Evolutionary conservation across 2,329 filamentous ascomycete genomes (phyloP).

Genomic region (Pestalotiopsis sp.): DNA sequence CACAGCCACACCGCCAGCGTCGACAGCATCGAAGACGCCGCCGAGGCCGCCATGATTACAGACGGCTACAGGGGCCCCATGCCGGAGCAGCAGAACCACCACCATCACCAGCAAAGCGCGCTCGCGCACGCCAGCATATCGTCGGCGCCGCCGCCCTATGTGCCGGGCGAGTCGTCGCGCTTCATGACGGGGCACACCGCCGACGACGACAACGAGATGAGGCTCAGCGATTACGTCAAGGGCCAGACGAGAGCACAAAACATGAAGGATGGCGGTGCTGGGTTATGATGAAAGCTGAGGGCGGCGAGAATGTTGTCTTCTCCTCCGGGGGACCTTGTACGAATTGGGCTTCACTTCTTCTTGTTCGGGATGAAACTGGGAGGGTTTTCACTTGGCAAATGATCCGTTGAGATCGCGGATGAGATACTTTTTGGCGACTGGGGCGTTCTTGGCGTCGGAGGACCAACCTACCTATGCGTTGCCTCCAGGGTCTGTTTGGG

Average conservation of each 20-base stretch:
- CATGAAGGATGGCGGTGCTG: conserved; percentile 30
- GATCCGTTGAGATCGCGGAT: not conserved
- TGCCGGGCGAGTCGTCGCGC: conserved; percentile 25
- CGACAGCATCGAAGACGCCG: conserved; percentile 18
- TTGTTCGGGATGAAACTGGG: conserved; percentile 38
- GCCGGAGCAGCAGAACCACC: not conserved
- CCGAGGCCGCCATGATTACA: conserved; percentile 30
- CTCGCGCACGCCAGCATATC: conserved; percentile 16
- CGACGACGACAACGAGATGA: conserved; percentile 35
- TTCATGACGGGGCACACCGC: conserved; percentile 33
- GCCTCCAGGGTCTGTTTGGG: not conserved
- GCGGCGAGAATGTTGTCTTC: not conserved
- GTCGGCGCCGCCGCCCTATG: conserved; percentile 31
- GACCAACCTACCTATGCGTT: not conserved
- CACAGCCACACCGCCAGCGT: not conserved
- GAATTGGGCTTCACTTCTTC: conserved; percentile 60
- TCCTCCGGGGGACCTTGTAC: conserved; percentile 62
- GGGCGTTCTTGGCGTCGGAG: not conserved
- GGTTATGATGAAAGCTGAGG: not conserved
- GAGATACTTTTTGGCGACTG: not conserved
- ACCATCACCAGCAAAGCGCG: not conserved
- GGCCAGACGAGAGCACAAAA: conserved; percentile 35
- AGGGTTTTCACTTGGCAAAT: not conserved
- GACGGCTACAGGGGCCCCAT: conserved; percentile 27
- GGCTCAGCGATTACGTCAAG: conserved; percentile 37